Conservation (phyloP, 148 eudicot genomes). For the Silene conica region DNA sequence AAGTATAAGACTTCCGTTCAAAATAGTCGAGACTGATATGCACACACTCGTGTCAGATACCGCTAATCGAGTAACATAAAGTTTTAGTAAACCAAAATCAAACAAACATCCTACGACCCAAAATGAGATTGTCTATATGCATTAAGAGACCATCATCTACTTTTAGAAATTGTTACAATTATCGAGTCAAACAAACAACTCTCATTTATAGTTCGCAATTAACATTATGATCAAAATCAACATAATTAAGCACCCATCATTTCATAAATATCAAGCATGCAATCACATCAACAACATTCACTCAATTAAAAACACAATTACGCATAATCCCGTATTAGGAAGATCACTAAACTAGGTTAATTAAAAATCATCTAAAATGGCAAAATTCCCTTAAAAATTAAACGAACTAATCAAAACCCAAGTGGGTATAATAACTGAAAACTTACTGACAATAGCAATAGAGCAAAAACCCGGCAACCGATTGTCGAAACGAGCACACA, state of each 20-base stretch:
- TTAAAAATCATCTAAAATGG: background rate
- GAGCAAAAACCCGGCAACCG: background rate
- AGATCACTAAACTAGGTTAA: background rate
- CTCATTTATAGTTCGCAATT: background rate
- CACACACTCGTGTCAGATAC: background rate
- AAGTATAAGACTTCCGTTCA: too few relatives aligned
- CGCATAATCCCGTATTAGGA: background rate
- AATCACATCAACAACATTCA: background rate
- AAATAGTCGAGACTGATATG: background rate
- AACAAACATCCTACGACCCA: background rate
- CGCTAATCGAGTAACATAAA: background rate
- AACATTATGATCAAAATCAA: background rate
- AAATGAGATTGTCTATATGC: background rate
- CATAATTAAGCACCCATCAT: background rate
- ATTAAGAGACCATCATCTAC: background rate
- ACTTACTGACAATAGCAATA: constrained; percentile 12
- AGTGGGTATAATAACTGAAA: background rate
- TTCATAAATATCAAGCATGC: background rate
- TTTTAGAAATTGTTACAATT: background rate
- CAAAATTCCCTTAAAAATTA: background rate
- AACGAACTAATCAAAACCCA: background rate
- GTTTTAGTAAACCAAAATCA: background rate
- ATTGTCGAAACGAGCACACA: background rate
- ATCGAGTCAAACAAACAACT: background rate
- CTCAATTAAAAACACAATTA: background rate